Percentiles rank a stretch among this genome's conserved stretches.
Conservation (phyloP, 257 asterid species). For the Solanum appendiculatum region DNA sequence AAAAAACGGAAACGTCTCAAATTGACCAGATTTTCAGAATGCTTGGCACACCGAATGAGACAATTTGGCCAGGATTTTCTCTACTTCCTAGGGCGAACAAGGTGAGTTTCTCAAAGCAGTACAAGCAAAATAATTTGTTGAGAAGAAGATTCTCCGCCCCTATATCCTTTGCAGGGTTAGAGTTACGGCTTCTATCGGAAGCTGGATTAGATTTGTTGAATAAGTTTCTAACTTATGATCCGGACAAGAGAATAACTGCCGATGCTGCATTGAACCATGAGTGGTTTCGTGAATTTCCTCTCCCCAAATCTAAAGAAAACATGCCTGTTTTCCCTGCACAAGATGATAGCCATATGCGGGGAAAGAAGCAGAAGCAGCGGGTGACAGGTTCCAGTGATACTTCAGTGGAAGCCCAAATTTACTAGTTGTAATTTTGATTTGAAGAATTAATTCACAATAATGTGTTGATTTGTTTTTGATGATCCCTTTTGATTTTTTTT, state of each 20-base stretch:
- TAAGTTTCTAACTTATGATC: constrained; percentile 69
- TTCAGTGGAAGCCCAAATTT: background rate
- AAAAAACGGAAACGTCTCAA: constrained; percentile 56
- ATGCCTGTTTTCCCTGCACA: constrained; percentile 57
- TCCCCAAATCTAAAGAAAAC: constrained; percentile 63
- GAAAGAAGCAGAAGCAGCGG: constrained; percentile 50
- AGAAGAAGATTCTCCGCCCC: constrained; percentile 49
- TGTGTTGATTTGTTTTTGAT: too few species aligned
- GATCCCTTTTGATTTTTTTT: too few species aligned
- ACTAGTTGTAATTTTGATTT: too few species aligned
- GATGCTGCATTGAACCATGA: constrained; percentile 64
- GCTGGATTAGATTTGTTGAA: constrained; percentile 75
- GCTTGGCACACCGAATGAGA: constrained; percentile 77
- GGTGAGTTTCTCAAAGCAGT: constrained; percentile 71
- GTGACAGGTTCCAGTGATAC: constrained; percentile 35
- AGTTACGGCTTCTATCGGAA: constrained; percentile 59
- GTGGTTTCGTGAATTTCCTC: constrained; percentile 80
- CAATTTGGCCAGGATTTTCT: constrained; percentile 80
- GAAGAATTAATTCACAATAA: background rate
- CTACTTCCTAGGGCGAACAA: constrained; percentile 51
- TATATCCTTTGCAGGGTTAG: constrained; percentile 24
- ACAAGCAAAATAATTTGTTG: constrained; percentile 23
- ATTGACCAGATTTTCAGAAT: constrained; percentile 60
- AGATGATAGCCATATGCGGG: constrained; percentile 46
- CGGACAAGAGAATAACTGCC: constrained; percentile 64